Evolutionary conservation across 495 filamentous ascomycete species (phyloP).

Genomic region (Pseudomonodictys pantanalensis): DNA sequence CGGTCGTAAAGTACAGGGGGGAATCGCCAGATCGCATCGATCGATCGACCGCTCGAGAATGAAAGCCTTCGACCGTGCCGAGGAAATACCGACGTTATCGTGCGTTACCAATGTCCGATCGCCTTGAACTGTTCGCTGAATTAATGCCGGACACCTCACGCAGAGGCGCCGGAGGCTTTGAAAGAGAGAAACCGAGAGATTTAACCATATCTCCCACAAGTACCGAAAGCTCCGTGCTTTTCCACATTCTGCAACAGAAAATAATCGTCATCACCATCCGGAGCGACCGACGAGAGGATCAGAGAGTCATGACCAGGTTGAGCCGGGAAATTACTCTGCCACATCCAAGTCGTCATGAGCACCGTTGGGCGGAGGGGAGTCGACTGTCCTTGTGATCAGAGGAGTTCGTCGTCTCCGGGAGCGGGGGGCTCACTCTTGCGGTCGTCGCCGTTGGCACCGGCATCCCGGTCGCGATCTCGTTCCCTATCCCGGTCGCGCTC

Average conservation of each 20-base stretch:
- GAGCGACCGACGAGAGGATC: neutral
- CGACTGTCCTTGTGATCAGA: conserved; percentile 47
- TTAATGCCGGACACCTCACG: conserved; percentile 16
- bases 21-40: conserved; percentile 13
- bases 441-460: conserved; percentile 74
- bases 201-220: neutral
- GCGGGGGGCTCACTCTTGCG: conserved; percentile 69
- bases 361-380: conserved; percentile 71
- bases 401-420: conserved; percentile 11
- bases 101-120: conserved; percentile 21
- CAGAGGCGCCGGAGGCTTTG: conserved; percentile 2
- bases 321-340: conserved; percentile 65
- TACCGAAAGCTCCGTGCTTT: neutral
- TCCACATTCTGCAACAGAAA: neutral
- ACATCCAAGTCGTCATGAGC: conserved; percentile 94
- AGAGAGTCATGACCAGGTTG: neutral
- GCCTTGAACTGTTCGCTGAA: conserved; percentile 23
- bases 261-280: neutral
- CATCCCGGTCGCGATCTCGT: conserved; percentile 53
- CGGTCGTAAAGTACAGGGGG: conserved; percentile 31
- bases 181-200: conserved; percentile 4
- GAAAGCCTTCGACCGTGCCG: conserved; percentile 20
- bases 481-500: conserved; percentile 67
- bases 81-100: conserved; percentile 27
- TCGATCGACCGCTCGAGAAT: conserved; percentile 30